Conservation (phyloP, 108 stramenopile genomes). For the Pseudonitzschia pungens region DNA sequence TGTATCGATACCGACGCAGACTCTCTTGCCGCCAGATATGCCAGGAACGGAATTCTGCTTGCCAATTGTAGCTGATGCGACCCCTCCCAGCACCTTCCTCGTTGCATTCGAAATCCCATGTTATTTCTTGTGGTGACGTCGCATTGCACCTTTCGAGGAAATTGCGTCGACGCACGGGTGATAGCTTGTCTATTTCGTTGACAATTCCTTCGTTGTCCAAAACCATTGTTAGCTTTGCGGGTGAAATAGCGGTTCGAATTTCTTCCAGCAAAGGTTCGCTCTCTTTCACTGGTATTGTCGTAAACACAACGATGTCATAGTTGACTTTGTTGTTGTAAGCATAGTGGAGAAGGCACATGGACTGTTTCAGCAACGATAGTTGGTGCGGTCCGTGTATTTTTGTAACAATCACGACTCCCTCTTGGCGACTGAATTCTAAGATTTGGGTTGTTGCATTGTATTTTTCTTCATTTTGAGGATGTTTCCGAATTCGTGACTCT, state of each 20-base stretch:
- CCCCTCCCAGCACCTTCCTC: conserved; percentile 1
- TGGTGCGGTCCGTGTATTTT: conserved; percentile 37
- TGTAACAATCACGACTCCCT: conserved; percentile 41
- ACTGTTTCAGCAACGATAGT: conserved; percentile 14
- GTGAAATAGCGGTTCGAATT: conserved; percentile 13
- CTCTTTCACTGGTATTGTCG: conserved; percentile 17
- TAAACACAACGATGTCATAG: conserved; percentile 43
- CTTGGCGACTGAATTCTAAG: conserved; percentile 16
- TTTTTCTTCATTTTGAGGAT: neutral
- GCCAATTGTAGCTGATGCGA: conserved; percentile 27
- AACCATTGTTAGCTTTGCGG: conserved; percentile 35
- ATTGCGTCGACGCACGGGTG: neutral
- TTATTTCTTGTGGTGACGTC: neutral
- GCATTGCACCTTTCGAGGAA: conserved; percentile 23
- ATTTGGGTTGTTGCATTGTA: neutral
- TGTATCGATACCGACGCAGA: conserved; percentile 41
- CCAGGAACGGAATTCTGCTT: conserved; percentile 47
- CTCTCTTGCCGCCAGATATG: conserved; percentile 49
- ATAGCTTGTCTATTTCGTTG: conserved; percentile 20
- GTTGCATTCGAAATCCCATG: conserved; percentile 23
- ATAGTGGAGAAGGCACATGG: conserved; percentile 35
- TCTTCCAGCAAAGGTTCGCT: conserved; percentile 1
- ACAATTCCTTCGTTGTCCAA: conserved; percentile 26
- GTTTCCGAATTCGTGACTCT: too few species aligned
- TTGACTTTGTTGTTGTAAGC: conserved; percentile 41